These are phyloP conservation scores for Diaporthe sp. DNA, from an alignment of 2,329 filamentous ascomycete genomes.

Conservation along the genomic window DNA sequence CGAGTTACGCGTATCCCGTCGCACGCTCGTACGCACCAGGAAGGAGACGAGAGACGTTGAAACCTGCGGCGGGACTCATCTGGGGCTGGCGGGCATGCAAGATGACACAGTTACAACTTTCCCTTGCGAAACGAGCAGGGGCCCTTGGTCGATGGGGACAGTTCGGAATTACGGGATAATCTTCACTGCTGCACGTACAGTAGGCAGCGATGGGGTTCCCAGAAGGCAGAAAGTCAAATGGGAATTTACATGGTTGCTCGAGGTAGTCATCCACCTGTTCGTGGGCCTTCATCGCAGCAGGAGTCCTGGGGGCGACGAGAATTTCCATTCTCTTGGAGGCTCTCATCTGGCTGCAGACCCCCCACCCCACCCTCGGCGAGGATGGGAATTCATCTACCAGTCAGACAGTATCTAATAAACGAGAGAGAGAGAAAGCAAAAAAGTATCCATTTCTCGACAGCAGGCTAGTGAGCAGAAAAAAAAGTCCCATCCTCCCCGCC, in stretches of 20 bases:
- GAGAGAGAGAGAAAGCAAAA: not conserved
- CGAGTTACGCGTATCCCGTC: constrained; percentile 6
- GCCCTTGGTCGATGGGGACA: too few species aligned
- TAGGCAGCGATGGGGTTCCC: not conserved
- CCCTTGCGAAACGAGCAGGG: constrained; percentile 14
- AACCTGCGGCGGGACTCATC: not conserved
- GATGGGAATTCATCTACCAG: not conserved
- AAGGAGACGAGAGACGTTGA: constrained; percentile 15
- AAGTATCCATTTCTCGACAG: not conserved
- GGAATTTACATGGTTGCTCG: not conserved
- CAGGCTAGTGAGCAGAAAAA: not conserved
- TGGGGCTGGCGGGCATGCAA: constrained; percentile 3
- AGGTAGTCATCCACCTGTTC: not conserved
- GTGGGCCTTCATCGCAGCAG: not conserved
- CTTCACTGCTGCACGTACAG: not conserved
- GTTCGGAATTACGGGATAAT: constrained; percentile 25
- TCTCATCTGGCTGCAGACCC: not conserved
- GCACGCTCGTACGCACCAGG: constrained; percentile 11
- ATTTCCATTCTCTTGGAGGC: not conserved
- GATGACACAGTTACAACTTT: constrained; percentile 30
- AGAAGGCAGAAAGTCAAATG: too few species aligned
- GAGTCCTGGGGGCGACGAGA: not conserved
- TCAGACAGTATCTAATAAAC: not conserved
- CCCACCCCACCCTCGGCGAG: too few species aligned
- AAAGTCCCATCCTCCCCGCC: constrained; percentile 3